Evolutionary conservation across 164 flowering plant genomes (phyloP).

Genomic region (Stephania japonica): DNA sequence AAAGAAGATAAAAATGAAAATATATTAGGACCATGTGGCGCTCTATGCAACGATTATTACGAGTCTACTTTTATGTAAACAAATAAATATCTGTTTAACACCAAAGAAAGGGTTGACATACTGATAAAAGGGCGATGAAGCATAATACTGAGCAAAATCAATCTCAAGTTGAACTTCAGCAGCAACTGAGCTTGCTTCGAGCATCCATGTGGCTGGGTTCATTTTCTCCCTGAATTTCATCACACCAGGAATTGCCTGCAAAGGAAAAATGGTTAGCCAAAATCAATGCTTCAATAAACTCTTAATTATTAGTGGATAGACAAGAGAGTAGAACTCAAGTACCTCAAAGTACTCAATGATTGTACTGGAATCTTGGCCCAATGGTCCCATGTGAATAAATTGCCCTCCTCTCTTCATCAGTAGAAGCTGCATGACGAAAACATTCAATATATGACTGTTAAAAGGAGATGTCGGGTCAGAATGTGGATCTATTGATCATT

Average conservation of each 20-base stretch:
- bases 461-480: no score
- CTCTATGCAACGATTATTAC: background rate
- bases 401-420: constrained; percentile 94
- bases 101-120: no score
- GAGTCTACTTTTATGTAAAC: background rate
- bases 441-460: no score
- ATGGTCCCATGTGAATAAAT: constrained; percentile 73
- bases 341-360: constrained; percentile 84
- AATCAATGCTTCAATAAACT: no score
- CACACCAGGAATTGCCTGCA: background rate
- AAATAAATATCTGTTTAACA: background rate
- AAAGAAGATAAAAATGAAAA: no score
- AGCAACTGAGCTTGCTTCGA: constrained; percentile 27
- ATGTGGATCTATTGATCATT: no score
- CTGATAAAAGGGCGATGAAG: constrained; percentile 13
- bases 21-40: no score
- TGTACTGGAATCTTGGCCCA: constrained; percentile 68
- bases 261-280: background rate
- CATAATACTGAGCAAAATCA: background rate
- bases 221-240: constrained; percentile 37
- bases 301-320: no score
- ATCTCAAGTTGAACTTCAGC: constrained; percentile 23
- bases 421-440: constrained; percentile 35
- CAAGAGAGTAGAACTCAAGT: constrained; percentile 4
- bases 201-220: constrained; percentile 8